Conservation (phyloP, 345 rosid species). For the Citrus unshiu region DNA sequence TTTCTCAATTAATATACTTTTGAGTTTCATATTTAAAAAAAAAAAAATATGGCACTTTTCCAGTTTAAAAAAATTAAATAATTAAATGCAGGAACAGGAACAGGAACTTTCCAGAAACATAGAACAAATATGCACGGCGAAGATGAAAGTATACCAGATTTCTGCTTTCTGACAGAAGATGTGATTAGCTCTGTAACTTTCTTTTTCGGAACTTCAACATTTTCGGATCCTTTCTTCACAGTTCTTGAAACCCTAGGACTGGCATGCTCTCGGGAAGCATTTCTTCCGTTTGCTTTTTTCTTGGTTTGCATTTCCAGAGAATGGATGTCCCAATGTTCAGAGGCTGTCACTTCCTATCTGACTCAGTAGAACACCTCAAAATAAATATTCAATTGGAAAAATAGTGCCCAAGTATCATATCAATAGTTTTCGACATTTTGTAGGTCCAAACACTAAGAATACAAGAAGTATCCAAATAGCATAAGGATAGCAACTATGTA, state of each 20-base stretch:
- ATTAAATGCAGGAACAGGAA: not conserved
- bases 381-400: not conserved
- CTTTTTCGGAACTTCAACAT: slow-evolving; percentile 41
- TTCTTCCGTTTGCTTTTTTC: slow-evolving; percentile 53
- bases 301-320: slow-evolving; percentile 50
- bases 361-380: not conserved
- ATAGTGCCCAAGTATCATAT: not conserved
- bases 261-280: slow-evolving; percentile 38
- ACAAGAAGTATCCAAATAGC: too few relatives aligned
- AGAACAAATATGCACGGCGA: not conserved
- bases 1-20: too few relatives aligned
- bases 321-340: slow-evolving; percentile 4
- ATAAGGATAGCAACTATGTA: not conserved
- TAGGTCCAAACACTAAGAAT: not conserved
- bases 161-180: slow-evolving; percentile 65
- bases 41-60: not conserved
- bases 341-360: not conserved
- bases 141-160: slow-evolving; percentile 27
- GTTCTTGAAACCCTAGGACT: slow-evolving; percentile 49
- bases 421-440: not conserved
- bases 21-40: too few relatives aligned
- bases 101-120: not conserved
- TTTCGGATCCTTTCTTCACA: slow-evolving; percentile 49
- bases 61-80: not conserved
- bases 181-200: slow-evolving; percentile 55